Conservation (phyloP, 2,329 filamentous ascomycete species). For the Hirsutella thompsonii region DNA sequence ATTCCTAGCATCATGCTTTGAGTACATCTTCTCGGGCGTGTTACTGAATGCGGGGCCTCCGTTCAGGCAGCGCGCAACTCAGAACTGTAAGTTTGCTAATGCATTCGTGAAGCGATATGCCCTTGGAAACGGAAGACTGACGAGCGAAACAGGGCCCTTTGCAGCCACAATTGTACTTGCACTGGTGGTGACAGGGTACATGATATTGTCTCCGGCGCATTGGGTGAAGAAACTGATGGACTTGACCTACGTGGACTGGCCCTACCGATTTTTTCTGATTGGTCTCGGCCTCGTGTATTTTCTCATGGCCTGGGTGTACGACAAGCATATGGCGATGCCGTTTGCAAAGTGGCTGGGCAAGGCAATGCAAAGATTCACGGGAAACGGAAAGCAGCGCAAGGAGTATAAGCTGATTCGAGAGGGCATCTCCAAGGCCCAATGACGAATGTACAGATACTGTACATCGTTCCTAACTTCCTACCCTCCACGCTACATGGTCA, state of each 20-base stretch:
- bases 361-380: slow-evolving; percentile 41
- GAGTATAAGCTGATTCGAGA: slow-evolving; percentile 74
- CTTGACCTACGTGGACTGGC: slow-evolving; percentile 59
- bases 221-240: slow-evolving; percentile 71
- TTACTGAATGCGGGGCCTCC: slow-evolving; percentile 85
- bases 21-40: slow-evolving; percentile 84
- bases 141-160: slow-evolving; percentile 77
- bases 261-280: slow-evolving; percentile 64
- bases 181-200: slow-evolving; percentile 58
- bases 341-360: slow-evolving; percentile 56
- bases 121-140: too few relatives aligned
- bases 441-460: too few relatives aligned
- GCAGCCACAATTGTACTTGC: slow-evolving; percentile 61
- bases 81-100: slow-evolving; percentile 54
- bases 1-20: slow-evolving; percentile 84
- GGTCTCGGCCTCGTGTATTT: slow-evolving; percentile 59
- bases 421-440: slow-evolving; percentile 20
- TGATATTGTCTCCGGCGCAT: slow-evolving; percentile 62
- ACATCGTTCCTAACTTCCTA: too few relatives aligned
- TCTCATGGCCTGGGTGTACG: slow-evolving; percentile 53
- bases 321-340: slow-evolving; percentile 56
- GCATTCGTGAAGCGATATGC: neutral
- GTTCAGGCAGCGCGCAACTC: slow-evolving; percentile 66
- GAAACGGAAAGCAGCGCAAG: slow-evolving; percentile 65
- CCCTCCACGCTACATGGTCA: too few relatives aligned